Percentiles rank a stretch among this genome's conserved stretches.
These are phyloP conservation scores for Phytopythium delawarense DNA, from an alignment of 352 stramenopile genomes.

Conservation along the genomic window DNA sequence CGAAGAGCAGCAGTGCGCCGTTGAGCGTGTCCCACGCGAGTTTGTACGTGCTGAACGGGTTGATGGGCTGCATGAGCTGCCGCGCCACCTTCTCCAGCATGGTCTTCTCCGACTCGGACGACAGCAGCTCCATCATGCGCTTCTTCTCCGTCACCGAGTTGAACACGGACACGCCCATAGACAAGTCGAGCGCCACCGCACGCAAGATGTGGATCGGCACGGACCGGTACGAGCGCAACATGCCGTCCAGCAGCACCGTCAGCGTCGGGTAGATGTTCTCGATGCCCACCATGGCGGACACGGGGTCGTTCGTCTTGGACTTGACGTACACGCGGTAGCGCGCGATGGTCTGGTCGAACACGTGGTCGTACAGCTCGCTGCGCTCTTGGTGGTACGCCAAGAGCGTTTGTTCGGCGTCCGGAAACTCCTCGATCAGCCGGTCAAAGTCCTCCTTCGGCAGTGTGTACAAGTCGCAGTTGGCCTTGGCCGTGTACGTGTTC, in stretches of 20 bases:
- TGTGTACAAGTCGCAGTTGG: constrained; percentile 72
- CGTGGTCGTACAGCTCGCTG: constrained; percentile 56
- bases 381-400: constrained; percentile 56
- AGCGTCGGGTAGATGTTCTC: constrained; percentile 71
- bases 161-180: constrained; percentile 75
- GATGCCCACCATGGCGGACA: constrained; percentile 46
- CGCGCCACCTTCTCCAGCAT: constrained; percentile 22
- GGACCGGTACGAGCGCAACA: constrained; percentile 53
- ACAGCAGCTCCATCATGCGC: constrained; percentile 58
- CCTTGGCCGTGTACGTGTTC: constrained; percentile 73
- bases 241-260: constrained; percentile 57
- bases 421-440: constrained; percentile 72
- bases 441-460: constrained; percentile 81
- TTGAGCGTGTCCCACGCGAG: constrained; percentile 51
- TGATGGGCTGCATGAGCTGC: constrained; percentile 32
- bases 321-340: constrained; percentile 60
- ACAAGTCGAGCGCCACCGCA: constrained; percentile 62
- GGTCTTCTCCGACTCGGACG: constrained; percentile 9
- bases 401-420: constrained; percentile 59
- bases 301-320: constrained; percentile 48
- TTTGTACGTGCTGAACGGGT: constrained; percentile 43
- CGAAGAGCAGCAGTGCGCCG: constrained; percentile 41
- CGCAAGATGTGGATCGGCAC: constrained; percentile 57
- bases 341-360: constrained; percentile 66
- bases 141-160: constrained; percentile 69